Conservation (phyloP, 2,329 filamentous ascomycete genomes). For the Anisogramma anomala region DNA sequence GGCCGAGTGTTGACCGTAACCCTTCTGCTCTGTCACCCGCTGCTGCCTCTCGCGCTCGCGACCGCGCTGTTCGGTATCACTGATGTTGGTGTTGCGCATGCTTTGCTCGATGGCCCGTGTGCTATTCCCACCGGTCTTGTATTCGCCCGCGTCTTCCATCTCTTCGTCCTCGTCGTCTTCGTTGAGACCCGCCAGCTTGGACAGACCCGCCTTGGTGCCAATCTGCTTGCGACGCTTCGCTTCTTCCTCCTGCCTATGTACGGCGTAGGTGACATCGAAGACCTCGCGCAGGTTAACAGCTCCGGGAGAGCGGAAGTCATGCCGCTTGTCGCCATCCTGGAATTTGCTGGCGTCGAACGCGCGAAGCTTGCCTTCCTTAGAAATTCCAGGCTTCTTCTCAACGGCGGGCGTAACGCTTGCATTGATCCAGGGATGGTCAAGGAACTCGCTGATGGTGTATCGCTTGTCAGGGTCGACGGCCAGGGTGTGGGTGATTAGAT, state of each 20-base stretch:
- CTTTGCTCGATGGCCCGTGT: conserved; percentile 72
- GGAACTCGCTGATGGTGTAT: conserved; percentile 85
- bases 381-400: conserved; percentile 39
- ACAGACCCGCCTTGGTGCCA: conserved; percentile 52
- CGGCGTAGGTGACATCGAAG: conserved; percentile 96
- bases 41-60: conserved; percentile 31
- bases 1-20: conserved; percentile 83
- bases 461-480: conserved; percentile 93
- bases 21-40: conserved; percentile 37
- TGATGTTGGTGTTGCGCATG: conserved; percentile 71
- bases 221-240: conserved; percentile 82
- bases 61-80: conserved; percentile 45
- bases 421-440: conserved; percentile 88
- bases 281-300: conserved; percentile 93
- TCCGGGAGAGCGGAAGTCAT: conserved; percentile 91
- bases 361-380: conserved; percentile 33
- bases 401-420: conserved; percentile 48
- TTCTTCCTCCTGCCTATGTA: conserved; percentile 93
- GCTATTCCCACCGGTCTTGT: conserved; percentile 33
- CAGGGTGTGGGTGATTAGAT: conserved; percentile 83
- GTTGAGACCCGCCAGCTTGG: conserved; percentile 51
- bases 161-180: conserved; percentile 53
- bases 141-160: conserved; percentile 34
- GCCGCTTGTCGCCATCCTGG: conserved; percentile 51
- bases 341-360: conserved; percentile 47